Base-by-base conservation (phyloP, 768 basidiomycete genomes). In the Suillus lakei region DNA sequence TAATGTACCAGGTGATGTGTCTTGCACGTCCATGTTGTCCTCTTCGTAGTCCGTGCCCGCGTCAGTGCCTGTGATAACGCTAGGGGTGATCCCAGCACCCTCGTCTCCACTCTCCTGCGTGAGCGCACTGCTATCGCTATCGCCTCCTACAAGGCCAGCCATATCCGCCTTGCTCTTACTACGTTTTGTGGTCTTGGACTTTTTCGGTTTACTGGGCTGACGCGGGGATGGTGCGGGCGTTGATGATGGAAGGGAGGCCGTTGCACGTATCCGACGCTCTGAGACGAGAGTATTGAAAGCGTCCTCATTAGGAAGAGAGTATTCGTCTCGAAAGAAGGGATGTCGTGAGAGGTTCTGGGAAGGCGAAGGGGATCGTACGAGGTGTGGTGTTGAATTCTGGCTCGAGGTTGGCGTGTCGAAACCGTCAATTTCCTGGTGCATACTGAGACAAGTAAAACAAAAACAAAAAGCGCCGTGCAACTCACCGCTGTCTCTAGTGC, bases 81-180 rank as follows among this genome's bases (percentile, higher is more conserved):
- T 80, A 1, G 88, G 87, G 10, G 88, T 89, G 30, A 84, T 87
- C 21, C 76, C 80, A 6, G 77, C 79, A 54, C 82, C 86, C 72
- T 94, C 92, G 63, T 93, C 92, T 8, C 88, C 91, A 66, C 91
- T 93, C 75, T 93, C 91, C 73, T 91, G 88, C 4, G 92, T 94
- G 70, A 94, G 74, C 32, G 90, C 92, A 68, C 92, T 93, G 70
- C 91, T 92, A 68, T 93, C 92, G 72, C 92, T 93, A 71, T 94
- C 91, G 1, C 92, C 92, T 16, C 86, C 88, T 2, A 93, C 85
- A n/a, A 93, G 76, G 0, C 91, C 91, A 0, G 91, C 90, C 78
- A 90, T 79, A 64, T 88, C 85, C 8, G 86, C 82, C 69, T 76
- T 81, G 48, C 76, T 79, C 67, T 74, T 78, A 64, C 75, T 74